Conservation (phyloP, 75 land plant species). For the Pseudotsuga menziesii region DNA sequence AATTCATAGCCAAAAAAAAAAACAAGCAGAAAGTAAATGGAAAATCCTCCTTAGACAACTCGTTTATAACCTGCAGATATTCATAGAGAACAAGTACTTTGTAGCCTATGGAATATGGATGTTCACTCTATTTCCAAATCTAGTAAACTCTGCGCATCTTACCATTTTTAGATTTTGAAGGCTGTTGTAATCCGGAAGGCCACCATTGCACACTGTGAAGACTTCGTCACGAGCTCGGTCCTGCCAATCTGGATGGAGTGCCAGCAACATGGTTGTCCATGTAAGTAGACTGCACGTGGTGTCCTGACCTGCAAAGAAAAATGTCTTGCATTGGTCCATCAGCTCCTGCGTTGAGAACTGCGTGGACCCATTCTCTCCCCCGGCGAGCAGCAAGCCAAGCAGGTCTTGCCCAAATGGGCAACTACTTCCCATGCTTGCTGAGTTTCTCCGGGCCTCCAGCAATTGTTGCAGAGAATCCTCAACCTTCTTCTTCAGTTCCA, state of each 20-base stretch:
- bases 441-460: conserved; percentile 11
- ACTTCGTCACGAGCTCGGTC: conserved; percentile 34
- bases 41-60: too few relatives aligned
- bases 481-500: conserved; percentile 12
- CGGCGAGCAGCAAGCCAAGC: conserved; percentile 34
- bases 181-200: conserved; percentile 3
- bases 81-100: too few relatives aligned
- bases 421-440: conserved; percentile 5
- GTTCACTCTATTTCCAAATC: too few relatives aligned
- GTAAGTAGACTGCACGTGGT: conserved; percentile 24
- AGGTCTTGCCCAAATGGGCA: conserved; percentile 23
- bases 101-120: too few relatives aligned
- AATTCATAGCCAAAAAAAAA: too few relatives aligned
- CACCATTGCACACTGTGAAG: neutral
- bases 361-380: conserved; percentile 8
- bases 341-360: conserved; percentile 19
- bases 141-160: too few relatives aligned
- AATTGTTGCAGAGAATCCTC: conserved; percentile 20
- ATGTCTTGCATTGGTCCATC: conserved; percentile 36
- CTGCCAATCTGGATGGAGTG: conserved; percentile 36
- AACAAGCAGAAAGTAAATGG: too few relatives aligned
- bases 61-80: too few relatives aligned
- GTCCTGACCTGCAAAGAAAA: conserved; percentile 50
- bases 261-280: conserved; percentile 37
- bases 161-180: conserved; percentile 25